Evolutionary conservation across 257 asterid genomes (phyloP), one percentile per base, ranked within the genome.

Genomic region (Orobanche coerulescens): DNA sequence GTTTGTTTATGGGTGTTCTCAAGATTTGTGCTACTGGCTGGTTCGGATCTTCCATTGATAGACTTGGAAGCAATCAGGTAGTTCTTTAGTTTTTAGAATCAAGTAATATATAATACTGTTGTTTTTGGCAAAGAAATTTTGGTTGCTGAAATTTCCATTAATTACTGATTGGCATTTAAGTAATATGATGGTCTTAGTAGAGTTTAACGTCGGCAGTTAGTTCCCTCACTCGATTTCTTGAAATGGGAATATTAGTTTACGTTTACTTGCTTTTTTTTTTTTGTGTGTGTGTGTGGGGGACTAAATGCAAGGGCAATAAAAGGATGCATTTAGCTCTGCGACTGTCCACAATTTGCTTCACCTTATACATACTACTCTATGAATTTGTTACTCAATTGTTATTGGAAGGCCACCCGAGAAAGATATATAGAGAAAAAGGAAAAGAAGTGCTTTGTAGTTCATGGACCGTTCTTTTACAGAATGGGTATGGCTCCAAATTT

Each of bases 11-110:
- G 64, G 97, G 96, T 33, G 76, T 86, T 68, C 68, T 86, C 54
- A 93, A 84, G 94, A 81, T 93, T 78, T 89, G 85, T 76, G 97
- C 88, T 43, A 78, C 75, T 71, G 96, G 97, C 0, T 93, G 98
- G 97, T 81, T 93, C 72, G 98, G 97, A 86, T 86, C 95, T 74
- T 84, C 95, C 71, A 74, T 88, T 66, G 94, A 86, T 43, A 80
- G 76, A 68, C 71, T 80, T 66, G 85, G 82, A 28, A 74, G 63
- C 69, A 68, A 75, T 75, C 85, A 80, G 96, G 98, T 89, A 56
- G 39, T 58, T 53, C 16, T 60, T 47, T 55, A 8, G 6, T 23
- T 54, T 63, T 51, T 43, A 13, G 19, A 46, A 52, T 63, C 22
- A 39, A 42, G 13, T 26, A 23, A 39, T 66, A n/a, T 6, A 18